Evolutionary conservation across 345 rosid genomes (phyloP), one percentile per base, ranked within the genome.

Genomic region (Ceriops zippeliana): DNA sequence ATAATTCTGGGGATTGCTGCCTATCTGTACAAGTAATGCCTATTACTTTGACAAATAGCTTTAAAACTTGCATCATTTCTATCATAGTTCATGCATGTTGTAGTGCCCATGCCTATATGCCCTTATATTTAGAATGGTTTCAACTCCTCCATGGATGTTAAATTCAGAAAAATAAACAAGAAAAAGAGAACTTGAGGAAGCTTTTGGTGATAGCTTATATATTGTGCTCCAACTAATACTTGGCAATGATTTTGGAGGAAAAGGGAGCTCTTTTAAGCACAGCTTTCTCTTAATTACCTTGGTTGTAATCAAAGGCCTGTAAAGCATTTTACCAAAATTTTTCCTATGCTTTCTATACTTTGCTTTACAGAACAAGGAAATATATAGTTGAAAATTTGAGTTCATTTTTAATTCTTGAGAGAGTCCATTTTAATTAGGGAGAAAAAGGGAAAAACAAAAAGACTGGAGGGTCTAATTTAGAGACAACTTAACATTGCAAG

Each of bases 1-100:
- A 83, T 96, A 75, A 86, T 96, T 67, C 84, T 96, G 63, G 98
- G 99, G 35, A 90, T 92, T n/a, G 98, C 99, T 65, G 98, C 99
- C 74, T 96, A 96, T 75, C 75, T 96, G 54, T 96, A 96, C 98
- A 96, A 96, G 99, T 92, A 86, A 89, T 64, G 68, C 70, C 62
- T 71, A 32, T 73, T 63, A 49, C 62, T 63, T 52, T 58, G 28
- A 52, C 52, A 32, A 69, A 32, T 66, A 37, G 26, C 61, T 37
- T 51, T 24, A 30, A 65, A 28, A 30, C 42, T 26, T 32, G n/a
- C 31, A 56, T 42, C 3, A 13, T 42, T 20, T 8, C 15, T 19
- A 5, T 6, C 30, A 46, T 65, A 52, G 20, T 70, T 52, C 38
- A 62, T 51, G 13, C 20, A 35, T 66, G 32, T 17, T 22, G 31